These are phyloP conservation scores for Puccinia triticina DNA, from an alignment of 1,284 basidiomycete species.

Conservation along the genomic window DNA sequence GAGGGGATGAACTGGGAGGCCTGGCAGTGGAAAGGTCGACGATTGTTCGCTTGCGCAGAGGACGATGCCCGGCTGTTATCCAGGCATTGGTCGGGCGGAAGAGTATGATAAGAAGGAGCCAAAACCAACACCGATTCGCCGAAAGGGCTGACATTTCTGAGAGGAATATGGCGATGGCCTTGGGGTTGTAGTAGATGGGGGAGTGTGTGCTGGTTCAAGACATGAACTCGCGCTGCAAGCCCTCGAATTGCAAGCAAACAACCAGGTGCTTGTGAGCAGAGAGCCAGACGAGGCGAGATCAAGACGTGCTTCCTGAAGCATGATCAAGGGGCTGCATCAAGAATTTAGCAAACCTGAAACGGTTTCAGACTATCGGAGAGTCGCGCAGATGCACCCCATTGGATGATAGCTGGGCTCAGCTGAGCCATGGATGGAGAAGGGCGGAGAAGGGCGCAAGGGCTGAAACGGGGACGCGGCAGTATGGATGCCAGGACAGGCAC, in stretches of 20 bases:
- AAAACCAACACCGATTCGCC: slow-evolving; percentile 5
- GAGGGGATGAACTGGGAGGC: not conserved
- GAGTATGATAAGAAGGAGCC: not conserved
- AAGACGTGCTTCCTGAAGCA: not conserved
- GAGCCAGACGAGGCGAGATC: not conserved
- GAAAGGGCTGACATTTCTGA: not conserved
- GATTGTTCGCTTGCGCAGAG: slow-evolving; percentile 5
- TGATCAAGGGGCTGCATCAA: not conserved
- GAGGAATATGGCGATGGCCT: no score
- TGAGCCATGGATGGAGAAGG: not conserved
- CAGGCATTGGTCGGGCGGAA: not conserved
- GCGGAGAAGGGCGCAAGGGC: not conserved
- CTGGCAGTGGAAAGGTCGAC: not conserved
- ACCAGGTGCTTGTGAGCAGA: not conserved
- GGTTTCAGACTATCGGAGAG: not conserved
- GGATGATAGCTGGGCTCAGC: not conserved
- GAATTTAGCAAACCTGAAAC: not conserved
- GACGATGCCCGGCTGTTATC: not conserved
- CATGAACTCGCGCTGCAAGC: no score
- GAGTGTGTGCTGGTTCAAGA: no score
- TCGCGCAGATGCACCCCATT: not conserved
- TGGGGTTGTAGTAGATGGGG: no score
- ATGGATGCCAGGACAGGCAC: no score
- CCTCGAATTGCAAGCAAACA: no score
- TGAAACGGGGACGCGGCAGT: not conserved